phyloP scores from a whole-genome alignment of 768 basidiomycete genomes.

The Ramaria sp. region DNA sequence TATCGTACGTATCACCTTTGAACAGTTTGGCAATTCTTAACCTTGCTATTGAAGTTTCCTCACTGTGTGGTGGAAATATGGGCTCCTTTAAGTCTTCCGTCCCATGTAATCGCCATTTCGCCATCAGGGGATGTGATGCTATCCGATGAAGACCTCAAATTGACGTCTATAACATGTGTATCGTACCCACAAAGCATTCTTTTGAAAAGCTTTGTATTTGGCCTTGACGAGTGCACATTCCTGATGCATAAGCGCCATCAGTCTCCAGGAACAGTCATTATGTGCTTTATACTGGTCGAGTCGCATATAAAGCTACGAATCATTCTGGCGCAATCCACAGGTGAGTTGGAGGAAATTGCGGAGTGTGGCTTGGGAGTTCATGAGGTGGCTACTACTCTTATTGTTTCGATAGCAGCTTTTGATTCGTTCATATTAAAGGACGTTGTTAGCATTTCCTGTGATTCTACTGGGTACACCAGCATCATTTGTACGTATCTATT shows the following conservation, averaged over 20 bases:
- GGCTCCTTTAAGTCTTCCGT: conserved; percentile 19
- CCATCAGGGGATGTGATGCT: conserved; percentile 3
- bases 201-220: conserved; percentile 2
- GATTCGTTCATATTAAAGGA: background rate
- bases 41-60: conserved; percentile 27
- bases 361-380: background rate
- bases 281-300: background rate
- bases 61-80: conserved; percentile 29
- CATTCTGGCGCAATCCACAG: background rate
- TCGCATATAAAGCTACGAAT: background rate
- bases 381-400: background rate
- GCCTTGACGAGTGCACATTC: background rate
- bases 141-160: background rate
- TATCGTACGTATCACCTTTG: conserved; percentile 29
- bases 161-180: background rate
- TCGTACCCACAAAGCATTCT: background rate
- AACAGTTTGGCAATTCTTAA: conserved; percentile 4
- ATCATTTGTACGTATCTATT: conserved; percentile 6
- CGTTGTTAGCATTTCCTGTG: conserved; percentile 6
- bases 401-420: background rate
- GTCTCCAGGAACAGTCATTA: background rate
- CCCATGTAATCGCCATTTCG: conserved; percentile 11
- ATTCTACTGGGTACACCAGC: conserved; percentile 6
- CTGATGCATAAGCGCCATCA: background rate
- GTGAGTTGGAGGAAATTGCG: background rate